Evolutionary conservation across 1,284 basidiomycete genomes (phyloP).

Genomic region (Fomitopsis pinicola): DNA sequence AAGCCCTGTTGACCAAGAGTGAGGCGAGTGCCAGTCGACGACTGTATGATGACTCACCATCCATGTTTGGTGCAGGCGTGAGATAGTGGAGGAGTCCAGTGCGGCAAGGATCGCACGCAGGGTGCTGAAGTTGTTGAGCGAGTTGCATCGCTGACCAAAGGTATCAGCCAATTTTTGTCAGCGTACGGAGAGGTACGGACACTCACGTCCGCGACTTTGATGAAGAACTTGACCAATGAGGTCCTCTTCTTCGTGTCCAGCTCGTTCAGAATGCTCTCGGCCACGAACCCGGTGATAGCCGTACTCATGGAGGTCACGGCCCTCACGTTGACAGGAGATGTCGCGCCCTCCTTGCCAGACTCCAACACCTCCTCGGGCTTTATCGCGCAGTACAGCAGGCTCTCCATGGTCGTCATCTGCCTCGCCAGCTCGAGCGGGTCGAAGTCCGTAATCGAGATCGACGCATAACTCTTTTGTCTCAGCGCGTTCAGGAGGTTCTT

Average conservation of each 20-base stretch:
- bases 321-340: constrained; percentile 67
- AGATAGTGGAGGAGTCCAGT: constrained; percentile 91
- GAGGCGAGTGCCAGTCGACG: not conserved
- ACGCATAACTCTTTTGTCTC: constrained; percentile 52
- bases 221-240: constrained; percentile 87
- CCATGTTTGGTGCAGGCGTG: constrained; percentile 91
- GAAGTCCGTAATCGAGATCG: constrained; percentile 83
- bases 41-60: constrained; percentile 46
- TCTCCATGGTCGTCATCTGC: constrained; percentile 95
- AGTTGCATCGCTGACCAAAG: constrained; percentile 68
- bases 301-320: constrained; percentile 89
- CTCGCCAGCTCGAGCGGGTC: constrained; percentile 90
- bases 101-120: constrained; percentile 92
- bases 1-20: constrained; percentile 54
- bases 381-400: constrained; percentile 81
- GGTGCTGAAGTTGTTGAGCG: constrained; percentile 89
- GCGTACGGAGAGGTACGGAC: constrained; percentile 17
- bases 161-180: constrained; percentile 21
- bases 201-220: constrained; percentile 91
- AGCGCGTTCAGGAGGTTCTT: constrained; percentile 70
- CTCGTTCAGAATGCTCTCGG: constrained; percentile 89
- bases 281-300: constrained; percentile 92
- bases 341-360: constrained; percentile 66
- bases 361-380: constrained; percentile 86
- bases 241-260: constrained; percentile 87